These are phyloP conservation scores for Termitomyces sp. DNA, from an alignment of 768 basidiomycete species.

Conservation along the genomic window DNA sequence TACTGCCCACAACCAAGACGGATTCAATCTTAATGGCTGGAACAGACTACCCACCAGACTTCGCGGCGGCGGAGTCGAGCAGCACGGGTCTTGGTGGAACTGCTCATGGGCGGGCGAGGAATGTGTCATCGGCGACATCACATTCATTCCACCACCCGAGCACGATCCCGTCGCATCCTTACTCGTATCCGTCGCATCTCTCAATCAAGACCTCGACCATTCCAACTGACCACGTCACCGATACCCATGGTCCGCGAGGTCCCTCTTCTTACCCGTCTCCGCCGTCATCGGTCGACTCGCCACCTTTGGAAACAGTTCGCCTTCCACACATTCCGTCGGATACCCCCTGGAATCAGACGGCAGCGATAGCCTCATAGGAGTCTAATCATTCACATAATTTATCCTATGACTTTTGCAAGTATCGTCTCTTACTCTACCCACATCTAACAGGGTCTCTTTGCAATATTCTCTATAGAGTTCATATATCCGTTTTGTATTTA, in stretches of 20 bases:
- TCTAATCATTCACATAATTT: conserved; percentile 8
- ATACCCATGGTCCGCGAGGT: not conserved
- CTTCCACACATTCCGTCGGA: conserved; percentile 20
- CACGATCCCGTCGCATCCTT: conserved; percentile 14
- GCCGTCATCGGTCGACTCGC: conserved; percentile 44
- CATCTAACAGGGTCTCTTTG: conserved; percentile 11
- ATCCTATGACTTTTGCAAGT: conserved; percentile 10
- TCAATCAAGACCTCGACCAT: conserved; percentile 17
- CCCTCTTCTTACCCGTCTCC: conserved; percentile 44
- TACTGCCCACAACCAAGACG: conserved; percentile 65
- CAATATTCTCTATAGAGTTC: conserved; percentile 15
- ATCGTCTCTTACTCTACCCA: conserved; percentile 16
- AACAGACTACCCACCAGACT: conserved; percentile 35
- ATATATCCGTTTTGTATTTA: conserved; percentile 12
- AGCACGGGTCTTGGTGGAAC: conserved; percentile 33
- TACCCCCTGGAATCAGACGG: conserved; percentile 13
- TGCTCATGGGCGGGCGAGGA: conserved; percentile 37
- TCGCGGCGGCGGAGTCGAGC: conserved; percentile 30
- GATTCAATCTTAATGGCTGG: conserved; percentile 54
- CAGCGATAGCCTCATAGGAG: conserved; percentile 15
- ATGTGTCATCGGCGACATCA: conserved; percentile 27
- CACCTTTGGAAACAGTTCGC: conserved; percentile 22
- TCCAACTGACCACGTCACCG: conserved; percentile 9
- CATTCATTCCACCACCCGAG: conserved; percentile 24
- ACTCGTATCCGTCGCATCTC: conserved; percentile 12